These are phyloP conservation scores for Mycena albidolilacea DNA, from an alignment of 768 basidiomycete genomes.

Conservation along the genomic window DNA sequence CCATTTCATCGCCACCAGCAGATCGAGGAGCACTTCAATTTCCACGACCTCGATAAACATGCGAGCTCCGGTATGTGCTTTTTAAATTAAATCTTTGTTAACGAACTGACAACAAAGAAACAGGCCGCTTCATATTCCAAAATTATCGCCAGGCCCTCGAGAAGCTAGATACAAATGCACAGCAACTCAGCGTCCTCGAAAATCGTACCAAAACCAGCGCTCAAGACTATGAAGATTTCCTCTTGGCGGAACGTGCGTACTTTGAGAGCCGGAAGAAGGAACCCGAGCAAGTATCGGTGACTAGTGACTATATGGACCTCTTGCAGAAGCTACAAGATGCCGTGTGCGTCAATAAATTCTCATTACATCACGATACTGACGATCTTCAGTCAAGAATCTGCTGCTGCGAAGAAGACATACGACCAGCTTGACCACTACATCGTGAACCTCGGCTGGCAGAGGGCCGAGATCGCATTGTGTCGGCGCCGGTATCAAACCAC, in stretches of 20 bases:
- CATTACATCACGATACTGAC: too few relatives aligned
- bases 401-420: too few relatives aligned
- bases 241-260: neutral
- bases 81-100: neutral
- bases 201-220: neutral
- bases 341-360: too few relatives aligned
- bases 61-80: constrained; percentile 30
- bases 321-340: too few relatives aligned
- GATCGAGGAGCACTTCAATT: constrained; percentile 43
- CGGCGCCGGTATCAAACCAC: neutral
- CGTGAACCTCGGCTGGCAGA: neutral
- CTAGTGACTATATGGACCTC: too few relatives aligned
- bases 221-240: constrained; percentile 6
- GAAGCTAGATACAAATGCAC: neutral
- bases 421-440: constrained; percentile 7
- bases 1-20: constrained; percentile 44
- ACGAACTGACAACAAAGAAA: too few relatives aligned
- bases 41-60: constrained; percentile 43
- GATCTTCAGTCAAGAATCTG: too few relatives aligned
- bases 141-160: constrained; percentile 6
- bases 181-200: constrained; percentile 1
- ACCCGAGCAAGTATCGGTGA: too few relatives aligned
- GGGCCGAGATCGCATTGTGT: neutral
- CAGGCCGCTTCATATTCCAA: constrained; percentile 5
- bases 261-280: too few relatives aligned